These are phyloP conservation scores for Auricularia auricula-judae DNA, from an alignment of 768 basidiomycete species.

Conservation along the genomic window DNA sequence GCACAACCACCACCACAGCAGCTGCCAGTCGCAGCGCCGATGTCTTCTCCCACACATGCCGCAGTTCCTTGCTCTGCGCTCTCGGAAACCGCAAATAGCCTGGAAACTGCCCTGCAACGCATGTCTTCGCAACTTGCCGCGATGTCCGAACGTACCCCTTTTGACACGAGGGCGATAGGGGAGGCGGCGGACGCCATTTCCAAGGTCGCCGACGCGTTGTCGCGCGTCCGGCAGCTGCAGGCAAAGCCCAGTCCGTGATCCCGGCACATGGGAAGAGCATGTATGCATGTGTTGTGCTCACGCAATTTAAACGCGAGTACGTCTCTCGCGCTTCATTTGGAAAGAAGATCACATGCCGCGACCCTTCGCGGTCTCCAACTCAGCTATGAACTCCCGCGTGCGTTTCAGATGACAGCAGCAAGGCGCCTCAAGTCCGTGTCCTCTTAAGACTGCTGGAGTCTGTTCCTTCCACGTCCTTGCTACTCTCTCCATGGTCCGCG, in stretches of 20 bases:
- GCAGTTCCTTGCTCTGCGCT: conserved; percentile 15
- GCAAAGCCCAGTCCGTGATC: conserved; percentile 1
- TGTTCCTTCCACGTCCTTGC: not conserved
- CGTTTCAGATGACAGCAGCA: not conserved
- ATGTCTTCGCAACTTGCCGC: conserved; percentile 41
- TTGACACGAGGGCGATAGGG: conserved; percentile 42
- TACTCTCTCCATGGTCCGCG: not conserved
- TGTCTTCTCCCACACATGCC: no score
- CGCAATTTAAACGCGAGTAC: not conserved
- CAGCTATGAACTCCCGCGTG: not conserved
- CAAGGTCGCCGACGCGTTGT: conserved; percentile 53
- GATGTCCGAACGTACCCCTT: conserved; percentile 26
- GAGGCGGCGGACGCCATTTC: conserved; percentile 56
- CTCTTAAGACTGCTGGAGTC: no score
- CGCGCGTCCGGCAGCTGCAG: conserved; percentile 44
- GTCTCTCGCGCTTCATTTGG: not conserved
- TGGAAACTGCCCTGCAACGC: conserved; percentile 41
- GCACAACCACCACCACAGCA: not conserved
- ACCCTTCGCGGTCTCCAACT: not conserved
- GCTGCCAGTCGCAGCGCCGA: not conserved
- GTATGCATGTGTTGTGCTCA: not conserved
- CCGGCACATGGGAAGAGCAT: not conserved
- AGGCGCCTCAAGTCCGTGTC: not conserved
- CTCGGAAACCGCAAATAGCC: conserved; percentile 30
- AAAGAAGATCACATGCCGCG: not conserved